phyloP scores from a whole-genome alignment of 805 yeast species.

The Yamadazyma nakazawae region DNA sequence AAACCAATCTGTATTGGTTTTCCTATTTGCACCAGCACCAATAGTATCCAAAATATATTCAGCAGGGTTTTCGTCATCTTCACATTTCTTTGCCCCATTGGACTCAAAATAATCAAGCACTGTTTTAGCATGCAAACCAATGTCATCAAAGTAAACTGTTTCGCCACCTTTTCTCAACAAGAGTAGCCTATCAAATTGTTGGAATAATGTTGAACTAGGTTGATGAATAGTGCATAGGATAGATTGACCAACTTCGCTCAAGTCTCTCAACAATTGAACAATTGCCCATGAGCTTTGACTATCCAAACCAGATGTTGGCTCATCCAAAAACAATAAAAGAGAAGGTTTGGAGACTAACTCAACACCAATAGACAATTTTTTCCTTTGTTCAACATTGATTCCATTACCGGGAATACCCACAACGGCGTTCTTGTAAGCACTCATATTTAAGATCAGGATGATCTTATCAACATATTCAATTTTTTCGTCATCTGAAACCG shows the following conservation, averaged over 20 bases:
- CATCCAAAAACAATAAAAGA: constrained; percentile 50
- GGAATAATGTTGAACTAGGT: constrained; percentile 50
- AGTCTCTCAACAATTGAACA: constrained; percentile 45
- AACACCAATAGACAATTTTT: constrained; percentile 40
- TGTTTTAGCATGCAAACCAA: constrained; percentile 59
- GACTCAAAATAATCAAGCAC: constrained; percentile 65
- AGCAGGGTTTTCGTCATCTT: constrained; percentile 36
- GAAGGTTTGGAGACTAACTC: constrained; percentile 41
- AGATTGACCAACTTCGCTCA: constrained; percentile 59
- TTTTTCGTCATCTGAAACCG: constrained; percentile 56
- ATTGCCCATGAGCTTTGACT: constrained; percentile 58
- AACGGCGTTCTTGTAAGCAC: constrained; percentile 68
- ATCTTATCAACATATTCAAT: constrained; percentile 66
- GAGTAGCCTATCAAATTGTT: constrained; percentile 27
- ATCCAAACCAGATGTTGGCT: constrained; percentile 61
- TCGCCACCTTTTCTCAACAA: constrained; percentile 33
- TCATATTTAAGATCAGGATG: constrained; percentile 65
- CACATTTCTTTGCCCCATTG: constrained; percentile 55
- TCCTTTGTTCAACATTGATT: constrained; percentile 40
- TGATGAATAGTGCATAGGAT: constrained; percentile 58
- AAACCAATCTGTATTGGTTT: constrained; percentile 63
- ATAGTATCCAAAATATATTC: constrained; percentile 90
- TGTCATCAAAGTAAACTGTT: constrained; percentile 80
- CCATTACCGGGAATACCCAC: constrained; percentile 75
- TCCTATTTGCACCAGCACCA: constrained; percentile 79